phyloP scores from a whole-genome alignment of 345 rosid species.

The Murraya paniculata region DNA sequence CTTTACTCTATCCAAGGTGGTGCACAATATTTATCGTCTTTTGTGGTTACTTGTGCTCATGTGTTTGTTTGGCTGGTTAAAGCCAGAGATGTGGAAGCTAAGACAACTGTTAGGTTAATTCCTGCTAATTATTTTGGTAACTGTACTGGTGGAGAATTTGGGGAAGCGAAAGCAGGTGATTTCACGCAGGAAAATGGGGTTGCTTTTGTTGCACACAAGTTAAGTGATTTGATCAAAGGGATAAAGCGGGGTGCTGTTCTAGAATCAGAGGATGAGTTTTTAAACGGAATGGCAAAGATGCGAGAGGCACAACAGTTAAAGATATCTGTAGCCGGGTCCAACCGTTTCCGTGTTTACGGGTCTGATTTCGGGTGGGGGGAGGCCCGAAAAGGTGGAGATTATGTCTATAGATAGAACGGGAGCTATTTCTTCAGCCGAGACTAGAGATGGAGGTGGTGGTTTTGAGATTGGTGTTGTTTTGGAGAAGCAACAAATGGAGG shows the following conservation, averaged over 20 bases:
- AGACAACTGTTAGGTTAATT: background rate
- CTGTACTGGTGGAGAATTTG: background rate
- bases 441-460: conserved; percentile 14
- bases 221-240: background rate
- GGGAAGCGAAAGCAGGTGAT: background rate
- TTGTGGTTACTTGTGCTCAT: too few species aligned
- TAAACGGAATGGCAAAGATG: too few species aligned
- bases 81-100: conserved; percentile 4
- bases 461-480: conserved; percentile 23
- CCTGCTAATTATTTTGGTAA: conserved; percentile 33
- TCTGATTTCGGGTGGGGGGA: conserved; percentile 27
- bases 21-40: too few species aligned
- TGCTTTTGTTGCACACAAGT: background rate
- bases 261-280: background rate
- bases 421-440: conserved; percentile 2
- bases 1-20: too few species aligned
- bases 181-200: background rate
- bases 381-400: too few species aligned
- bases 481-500: conserved; percentile 7
- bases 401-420: background rate
- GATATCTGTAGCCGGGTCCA: background rate
- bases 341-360: background rate
- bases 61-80: too few species aligned
- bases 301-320: too few species aligned
- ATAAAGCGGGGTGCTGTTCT: background rate